These are phyloP conservation scores for Globisporangium nodosum DNA, from an alignment of 352 stramenopile genomes.

Conservation along the genomic window DNA sequence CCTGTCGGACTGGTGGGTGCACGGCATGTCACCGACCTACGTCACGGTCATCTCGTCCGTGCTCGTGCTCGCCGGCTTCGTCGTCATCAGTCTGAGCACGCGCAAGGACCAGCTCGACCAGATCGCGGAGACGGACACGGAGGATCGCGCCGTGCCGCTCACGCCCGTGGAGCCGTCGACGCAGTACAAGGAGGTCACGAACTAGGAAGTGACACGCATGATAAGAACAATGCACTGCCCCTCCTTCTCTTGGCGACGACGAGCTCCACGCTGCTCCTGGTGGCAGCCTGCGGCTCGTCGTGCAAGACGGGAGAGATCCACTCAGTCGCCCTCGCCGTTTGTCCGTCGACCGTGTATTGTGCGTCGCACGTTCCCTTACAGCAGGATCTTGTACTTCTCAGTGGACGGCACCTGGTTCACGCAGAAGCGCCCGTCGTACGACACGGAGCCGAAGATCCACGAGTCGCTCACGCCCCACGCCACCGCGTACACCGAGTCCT, in stretches of 20 bases:
- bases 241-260: background rate
- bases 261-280: slow-evolving; percentile 5
- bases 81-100: slow-evolving; percentile 46
- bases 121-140: background rate
- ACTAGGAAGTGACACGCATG: slow-evolving; percentile 10
- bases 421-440: slow-evolving; percentile 93
- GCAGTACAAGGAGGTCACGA: slow-evolving; percentile 24
- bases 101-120: slow-evolving; percentile 8
- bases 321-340: no score
- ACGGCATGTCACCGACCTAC: slow-evolving; percentile 38
- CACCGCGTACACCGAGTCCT: slow-evolving; percentile 92
- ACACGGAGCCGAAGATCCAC: slow-evolving; percentile 95
- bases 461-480: slow-evolving; percentile 93
- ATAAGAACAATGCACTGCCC: background rate
- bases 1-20: slow-evolving; percentile 80
- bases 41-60: slow-evolving; percentile 56
- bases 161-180: slow-evolving; percentile 24
- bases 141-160: slow-evolving; percentile 5
- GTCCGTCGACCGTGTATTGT: background rate
- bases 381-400: slow-evolving; percentile 99
- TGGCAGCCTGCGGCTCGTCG: slow-evolving; percentile 7
- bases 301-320: background rate
- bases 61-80: slow-evolving; percentile 72
- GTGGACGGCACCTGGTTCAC: slow-evolving; percentile 96
- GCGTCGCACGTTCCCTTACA: slow-evolving; percentile 46